Percentiles rank a stretch among this genome's conserved stretches.
These are phyloP conservation scores for Pyrenophora seminiperda DNA, from an alignment of 2,329 filamentous ascomycete species.

Conservation along the genomic window DNA sequence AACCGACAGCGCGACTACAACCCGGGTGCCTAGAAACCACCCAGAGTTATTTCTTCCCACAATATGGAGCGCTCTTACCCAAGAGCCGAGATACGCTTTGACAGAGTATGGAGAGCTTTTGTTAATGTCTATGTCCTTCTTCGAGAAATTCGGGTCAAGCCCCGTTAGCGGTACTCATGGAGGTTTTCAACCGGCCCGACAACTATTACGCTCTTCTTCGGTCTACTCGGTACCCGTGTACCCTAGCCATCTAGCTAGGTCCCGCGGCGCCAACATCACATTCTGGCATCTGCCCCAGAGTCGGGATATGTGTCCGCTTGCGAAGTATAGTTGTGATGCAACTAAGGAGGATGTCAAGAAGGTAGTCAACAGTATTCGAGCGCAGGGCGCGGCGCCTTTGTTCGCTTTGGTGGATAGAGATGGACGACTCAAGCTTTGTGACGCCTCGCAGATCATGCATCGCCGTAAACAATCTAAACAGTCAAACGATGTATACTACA, in stretches of 20 bases:
- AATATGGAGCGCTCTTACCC: constrained; percentile 6
- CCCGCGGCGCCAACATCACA: neutral
- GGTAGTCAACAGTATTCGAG: neutral
- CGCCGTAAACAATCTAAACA: neutral
- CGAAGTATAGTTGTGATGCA: neutral
- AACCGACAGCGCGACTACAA: neutral
- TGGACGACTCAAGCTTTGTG: constrained; percentile 1
- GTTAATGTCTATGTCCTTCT: constrained; percentile 8
- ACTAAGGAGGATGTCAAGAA: neutral
- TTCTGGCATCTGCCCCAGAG: constrained; percentile 7
- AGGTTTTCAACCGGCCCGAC: neutral
- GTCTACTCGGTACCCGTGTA: neutral
- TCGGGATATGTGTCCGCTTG: neutral
- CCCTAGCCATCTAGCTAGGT: neutral
- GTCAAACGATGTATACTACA: constrained; percentile 3
- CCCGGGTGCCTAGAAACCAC: neutral
- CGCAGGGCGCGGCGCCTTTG: constrained; percentile 4
- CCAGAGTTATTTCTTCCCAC: constrained; percentile 8
- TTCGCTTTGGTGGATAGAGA: constrained; percentile 11
- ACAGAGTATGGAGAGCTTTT: constrained; percentile 6
- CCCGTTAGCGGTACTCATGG: neutral
- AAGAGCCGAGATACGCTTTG: constrained; percentile 9
- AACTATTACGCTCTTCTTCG: constrained; percentile 1
- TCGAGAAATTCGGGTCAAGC: neutral
- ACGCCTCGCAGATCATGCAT: neutral